Evolutionary conservation across 83 land plant species (phyloP), one percentile per base, ranked within the genome.

Genomic region (Diphasiastrum complanatum): DNA sequence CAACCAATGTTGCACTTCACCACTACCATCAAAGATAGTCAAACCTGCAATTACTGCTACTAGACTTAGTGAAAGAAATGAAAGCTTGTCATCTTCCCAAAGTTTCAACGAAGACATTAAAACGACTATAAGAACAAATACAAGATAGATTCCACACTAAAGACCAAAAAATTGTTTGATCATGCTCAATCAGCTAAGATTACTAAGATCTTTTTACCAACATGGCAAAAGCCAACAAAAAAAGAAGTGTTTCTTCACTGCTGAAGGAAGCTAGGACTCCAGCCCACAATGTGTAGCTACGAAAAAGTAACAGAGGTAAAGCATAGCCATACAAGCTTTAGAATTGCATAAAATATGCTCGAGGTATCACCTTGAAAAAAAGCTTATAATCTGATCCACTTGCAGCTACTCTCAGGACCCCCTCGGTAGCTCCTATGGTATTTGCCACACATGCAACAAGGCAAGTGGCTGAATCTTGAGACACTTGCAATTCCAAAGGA

Each of bases 401-500:
- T 6, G 99, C 96, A 25, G 99, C 96, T 47, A 89, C 89, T 51
- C 99, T 67, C 31, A 93, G 72, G 29, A 93, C 99, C 29, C 98
- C 89, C 58, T 89, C 99, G 10, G 96, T 70, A 1, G 99, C 99
- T 5, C 99, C 99, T 33, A 93, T 27, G 2, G 86, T 84, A 31
- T 93, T 89, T 16, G 96, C 99, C 61, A 93, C 59, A 69, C 89
- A 80, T 5, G 86, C 99, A 26, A 81, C 79, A 27, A 89, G 45
- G 19, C 69, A 63, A 65, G 75, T 89, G 1, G 96, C 96, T 22
- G 86, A 69, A 35, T 89, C 99, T 49, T 78, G 84, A 8, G 99
- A 89, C 1, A 93, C 76, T 65, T 89, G 93, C 99, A 96, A 93
- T 53, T 89, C 96, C 16, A 84, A 67, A 5, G 99, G 99, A 71